A percentile compares a stretch with the other conserved stretches of the same genome.
phyloP scores from a whole-genome alignment of 2,329 filamentous ascomycete genomes.

The Colletotrichum sidae region DNA sequence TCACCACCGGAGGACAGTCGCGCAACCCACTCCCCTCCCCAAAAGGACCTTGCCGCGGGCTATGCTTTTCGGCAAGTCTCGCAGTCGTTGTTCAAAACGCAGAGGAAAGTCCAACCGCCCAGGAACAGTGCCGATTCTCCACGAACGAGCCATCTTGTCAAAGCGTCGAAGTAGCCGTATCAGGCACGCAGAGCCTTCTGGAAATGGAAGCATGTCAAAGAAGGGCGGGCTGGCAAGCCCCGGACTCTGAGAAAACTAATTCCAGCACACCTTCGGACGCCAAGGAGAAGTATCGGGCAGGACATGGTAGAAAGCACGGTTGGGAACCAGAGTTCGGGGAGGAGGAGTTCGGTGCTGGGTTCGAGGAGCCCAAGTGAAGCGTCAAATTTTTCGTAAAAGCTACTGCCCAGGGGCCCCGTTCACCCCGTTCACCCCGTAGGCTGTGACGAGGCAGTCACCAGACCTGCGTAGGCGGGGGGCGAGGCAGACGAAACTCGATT shows the following conservation, averaged over 20 bases:
- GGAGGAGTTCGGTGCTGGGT: too few relatives aligned
- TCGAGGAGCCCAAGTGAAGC: too few relatives aligned
- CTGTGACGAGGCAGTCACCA: constrained; percentile 20
- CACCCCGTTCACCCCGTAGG: constrained; percentile 3
- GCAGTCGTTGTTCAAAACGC: too few relatives aligned
- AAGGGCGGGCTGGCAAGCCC: too few relatives aligned
- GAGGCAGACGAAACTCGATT: constrained; percentile 9
- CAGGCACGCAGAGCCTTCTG: background rate
- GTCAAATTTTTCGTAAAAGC: background rate
- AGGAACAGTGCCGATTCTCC: background rate
- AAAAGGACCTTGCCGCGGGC: background rate
- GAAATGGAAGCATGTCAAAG: constrained; percentile 14
- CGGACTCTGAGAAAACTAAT: background rate
- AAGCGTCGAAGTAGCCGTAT: background rate
- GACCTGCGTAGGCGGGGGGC: constrained; percentile 3
- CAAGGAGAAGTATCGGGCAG: background rate
- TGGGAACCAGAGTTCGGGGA: too few relatives aligned
- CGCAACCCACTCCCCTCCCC: background rate
- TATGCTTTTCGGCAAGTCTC: constrained; percentile 1
- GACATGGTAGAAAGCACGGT: too few relatives aligned
- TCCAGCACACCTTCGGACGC: background rate
- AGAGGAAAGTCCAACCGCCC: too few relatives aligned
- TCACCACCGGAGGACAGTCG: background rate
- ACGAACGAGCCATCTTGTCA: background rate
- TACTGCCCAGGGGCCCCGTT: constrained; percentile 5